A percentile compares a stretch with the other conserved stretches of the same genome.
Evolutionary conservation across 106 monocot genomes (phyloP).

Genomic region (Hemerocallis citrina): DNA sequence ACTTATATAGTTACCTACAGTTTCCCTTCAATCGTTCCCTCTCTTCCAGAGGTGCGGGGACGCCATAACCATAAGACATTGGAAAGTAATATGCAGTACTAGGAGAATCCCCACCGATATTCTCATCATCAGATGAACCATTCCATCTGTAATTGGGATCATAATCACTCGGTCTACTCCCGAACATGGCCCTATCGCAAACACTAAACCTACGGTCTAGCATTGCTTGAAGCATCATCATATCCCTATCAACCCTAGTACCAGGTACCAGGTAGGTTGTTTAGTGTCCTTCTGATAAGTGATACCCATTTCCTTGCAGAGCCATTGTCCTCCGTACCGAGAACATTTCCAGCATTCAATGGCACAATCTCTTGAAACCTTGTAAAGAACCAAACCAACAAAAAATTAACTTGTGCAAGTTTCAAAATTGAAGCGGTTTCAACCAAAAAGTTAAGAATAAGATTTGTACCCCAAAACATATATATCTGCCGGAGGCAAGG

Average conservation of each 20-base stretch:
- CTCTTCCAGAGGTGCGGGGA: constrained; percentile 15
- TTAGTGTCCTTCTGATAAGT: constrained; percentile 53
- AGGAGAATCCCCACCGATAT: constrained; percentile 39
- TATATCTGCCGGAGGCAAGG: constrained; percentile 71
- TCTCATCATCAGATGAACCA: constrained; percentile 44
- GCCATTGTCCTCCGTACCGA: constrained; percentile 60
- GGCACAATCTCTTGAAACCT: constrained; percentile 81
- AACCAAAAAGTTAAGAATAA: no score
- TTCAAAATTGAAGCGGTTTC: no score
- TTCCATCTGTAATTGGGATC: constrained; percentile 47
- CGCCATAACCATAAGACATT: constrained; percentile 33
- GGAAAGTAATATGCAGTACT: constrained; percentile 35
- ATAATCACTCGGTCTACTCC: constrained; percentile 59
- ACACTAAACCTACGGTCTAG: constrained; percentile 44
- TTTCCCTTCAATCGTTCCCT: constrained; percentile 22
- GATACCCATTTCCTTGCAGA: constrained; percentile 69
- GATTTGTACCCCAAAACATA: constrained; percentile 63
- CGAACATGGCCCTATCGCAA: constrained; percentile 48
- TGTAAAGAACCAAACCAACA: constrained; percentile 5
- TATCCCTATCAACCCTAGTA: constrained; percentile 47
- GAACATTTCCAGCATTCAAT: constrained; percentile 71
- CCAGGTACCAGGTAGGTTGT: constrained; percentile 41
- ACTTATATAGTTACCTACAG: constrained; percentile 27
- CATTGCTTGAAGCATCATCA: constrained; percentile 24
- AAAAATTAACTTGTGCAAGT: no score